Evolutionary conservation across 345 rosid species (phyloP), one percentile per base, ranked within the genome.

Genomic region (Arabis hirsuta): DNA sequence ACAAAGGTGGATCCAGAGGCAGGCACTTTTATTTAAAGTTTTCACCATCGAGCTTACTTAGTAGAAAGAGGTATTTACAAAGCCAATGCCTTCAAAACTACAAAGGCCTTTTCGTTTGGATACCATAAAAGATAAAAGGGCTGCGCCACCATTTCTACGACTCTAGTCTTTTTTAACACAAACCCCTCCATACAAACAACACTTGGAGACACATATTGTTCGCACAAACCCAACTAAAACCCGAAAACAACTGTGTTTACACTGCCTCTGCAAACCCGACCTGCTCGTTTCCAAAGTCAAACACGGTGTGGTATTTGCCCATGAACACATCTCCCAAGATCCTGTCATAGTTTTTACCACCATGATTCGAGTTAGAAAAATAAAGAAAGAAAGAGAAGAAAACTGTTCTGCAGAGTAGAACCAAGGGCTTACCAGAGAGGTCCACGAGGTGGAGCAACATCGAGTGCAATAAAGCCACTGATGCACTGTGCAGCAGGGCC

Each of bases 251-350:
- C 27, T 38, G 47, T 62, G 71, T 57, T 65, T 88, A 95, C 7
- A 76, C 92, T 7, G 97, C 96, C 55, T 91, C 89, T 0, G 99
- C 99, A 60, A 95, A 95, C 27, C 99, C 99, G 58, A 95, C 90
- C 76, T 81, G 82, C 64, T 55, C 53, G 3, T 95, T 87, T 22
- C 88, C 93, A 8, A 73, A 90, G 82, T 95, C 99, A 22, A 95
- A 91, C 12, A 95, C 88, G 0, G 97, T 95, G 81, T 95, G 99
- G 84, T 82, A 90, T 45, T 80, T 89, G 11, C 98, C 97, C 96
- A 90, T 93, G 86, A 90, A 93, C 52, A 89, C 72, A 71, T 93
- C 98, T 60, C 98, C 98, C 79, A 93, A 12, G 68, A 93, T 93
- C 98, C 97, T 91, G 86, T 73, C 82, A 63, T 29, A 63, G 38